Evolutionary conservation across 129 eudicot genomes (phyloP).

Genomic region (Oenanthe sinensis): DNA sequence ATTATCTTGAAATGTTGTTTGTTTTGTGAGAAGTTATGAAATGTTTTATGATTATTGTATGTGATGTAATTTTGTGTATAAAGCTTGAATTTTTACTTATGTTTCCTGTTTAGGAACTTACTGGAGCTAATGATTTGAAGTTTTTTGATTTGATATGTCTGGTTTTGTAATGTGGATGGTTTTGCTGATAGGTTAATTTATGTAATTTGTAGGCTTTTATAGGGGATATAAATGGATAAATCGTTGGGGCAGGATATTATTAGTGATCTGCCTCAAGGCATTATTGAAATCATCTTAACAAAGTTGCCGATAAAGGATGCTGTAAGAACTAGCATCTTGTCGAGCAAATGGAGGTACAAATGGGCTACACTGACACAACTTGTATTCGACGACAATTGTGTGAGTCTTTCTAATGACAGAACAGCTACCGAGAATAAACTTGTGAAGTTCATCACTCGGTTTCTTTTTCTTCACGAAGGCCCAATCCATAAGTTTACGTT

Average conservation of each 20-base stretch:
- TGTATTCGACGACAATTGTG: slow-evolving; percentile 64
- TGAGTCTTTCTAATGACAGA: slow-evolving; percentile 34
- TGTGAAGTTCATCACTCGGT: slow-evolving; percentile 48
- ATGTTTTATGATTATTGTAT: not conserved
- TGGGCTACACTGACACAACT: slow-evolving; percentile 70
- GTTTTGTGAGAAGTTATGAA: not conserved
- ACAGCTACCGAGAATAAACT: slow-evolving; percentile 35
- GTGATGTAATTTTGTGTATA: not conserved
- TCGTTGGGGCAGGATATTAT: slow-evolving; percentile 33
- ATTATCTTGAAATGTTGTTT: not conserved
- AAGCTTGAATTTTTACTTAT: slow-evolving; percentile 6
- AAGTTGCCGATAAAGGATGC: slow-evolving; percentile 79
- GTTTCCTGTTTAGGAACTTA: not conserved
- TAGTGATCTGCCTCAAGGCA: slow-evolving; percentile 88
- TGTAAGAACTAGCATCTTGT: slow-evolving; percentile 66
- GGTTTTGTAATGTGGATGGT: not conserved
- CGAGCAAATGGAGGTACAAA: slow-evolving; percentile 77
- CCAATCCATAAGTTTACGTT: slow-evolving; percentile 72
- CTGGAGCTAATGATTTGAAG: not conserved
- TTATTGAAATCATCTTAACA: slow-evolving; percentile 62
- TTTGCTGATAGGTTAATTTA: slow-evolving; percentile 4
- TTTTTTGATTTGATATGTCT: not conserved
- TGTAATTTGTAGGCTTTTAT: slow-evolving; percentile 7
- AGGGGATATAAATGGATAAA: slow-evolving; percentile 3
- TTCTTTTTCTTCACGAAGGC: slow-evolving; percentile 83